A percentile compares a stretch with the other conserved stretches of the same genome.
Conservation (phyloP, 225 moss, liverwort and hornwort genomes). For the Marchantia paleacea region DNA sequence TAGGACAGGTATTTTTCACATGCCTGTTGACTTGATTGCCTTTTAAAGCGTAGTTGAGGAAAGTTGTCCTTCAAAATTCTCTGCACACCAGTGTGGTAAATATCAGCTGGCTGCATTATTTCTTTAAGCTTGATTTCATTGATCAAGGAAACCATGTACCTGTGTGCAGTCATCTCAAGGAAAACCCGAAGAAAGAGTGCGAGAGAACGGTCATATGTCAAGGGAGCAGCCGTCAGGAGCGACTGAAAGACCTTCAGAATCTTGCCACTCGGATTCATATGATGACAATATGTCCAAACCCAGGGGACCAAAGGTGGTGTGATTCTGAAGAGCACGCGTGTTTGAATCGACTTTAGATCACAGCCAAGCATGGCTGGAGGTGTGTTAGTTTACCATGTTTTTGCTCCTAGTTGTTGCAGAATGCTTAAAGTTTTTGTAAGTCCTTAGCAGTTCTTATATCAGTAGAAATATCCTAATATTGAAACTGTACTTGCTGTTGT, state of each 20-base stretch:
- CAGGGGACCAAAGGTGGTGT: not conserved
- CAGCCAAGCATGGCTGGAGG: not conserved
- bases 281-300: not conserved
- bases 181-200: constrained; percentile 7
- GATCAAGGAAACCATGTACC: not conserved
- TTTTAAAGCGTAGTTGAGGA: not conserved
- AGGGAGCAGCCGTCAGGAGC: constrained; percentile 3
- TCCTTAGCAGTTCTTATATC: no score
- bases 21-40: not conserved
- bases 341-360: not conserved
- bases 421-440: no score
- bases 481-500: not conserved
- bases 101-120: not conserved
- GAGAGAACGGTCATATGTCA: not conserved
- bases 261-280: constrained; percentile 13
- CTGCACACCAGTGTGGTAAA: no score
- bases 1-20: not conserved
- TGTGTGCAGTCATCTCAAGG: constrained; percentile 6
- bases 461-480: not conserved
- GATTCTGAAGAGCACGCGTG: no score
- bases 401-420: not conserved
- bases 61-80: not conserved
- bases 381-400: not conserved
- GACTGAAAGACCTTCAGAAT: constrained; percentile 11
- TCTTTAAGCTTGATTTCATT: not conserved